Percentiles rank a stretch among this genome's conserved stretches.
These are phyloP conservation scores for Aspergillus incahuasiensis DNA, from an alignment of 495 filamentous ascomycete genomes.

Conservation along the genomic window DNA sequence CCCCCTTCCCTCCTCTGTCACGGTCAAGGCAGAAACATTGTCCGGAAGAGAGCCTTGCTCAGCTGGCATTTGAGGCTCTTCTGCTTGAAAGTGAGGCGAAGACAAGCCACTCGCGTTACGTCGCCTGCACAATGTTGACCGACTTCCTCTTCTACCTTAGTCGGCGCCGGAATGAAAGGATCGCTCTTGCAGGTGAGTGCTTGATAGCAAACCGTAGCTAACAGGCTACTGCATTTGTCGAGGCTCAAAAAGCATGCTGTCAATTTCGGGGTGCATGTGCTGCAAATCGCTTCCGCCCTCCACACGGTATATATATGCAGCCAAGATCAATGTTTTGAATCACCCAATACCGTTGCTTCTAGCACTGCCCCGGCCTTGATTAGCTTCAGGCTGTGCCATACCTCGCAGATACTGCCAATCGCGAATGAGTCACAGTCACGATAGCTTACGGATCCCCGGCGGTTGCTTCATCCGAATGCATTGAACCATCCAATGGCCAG, in stretches of 20 bases:
- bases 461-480: neutral
- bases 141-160: neutral
- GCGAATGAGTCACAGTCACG: neutral
- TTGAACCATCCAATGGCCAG: neutral
- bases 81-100: conserved; percentile 5
- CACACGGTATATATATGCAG: neutral
- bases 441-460: too few relatives aligned
- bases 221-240: neutral
- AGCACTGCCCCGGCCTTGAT: neutral
- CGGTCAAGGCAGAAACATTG: conserved; percentile 3
- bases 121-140: neutral
- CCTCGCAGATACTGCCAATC: neutral
- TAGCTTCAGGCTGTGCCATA: conserved; percentile 1
- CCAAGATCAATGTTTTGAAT: neutral
- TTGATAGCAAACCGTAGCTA: neutral
- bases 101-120: conserved; percentile 4
- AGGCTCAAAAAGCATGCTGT: neutral
- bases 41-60: neutral
- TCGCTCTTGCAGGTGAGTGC: neutral
- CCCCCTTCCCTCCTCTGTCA: neutral
- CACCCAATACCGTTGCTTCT: neutral
- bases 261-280: neutral
- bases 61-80: conserved; percentile 1
- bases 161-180: neutral
- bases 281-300: neutral